Conservation (phyloP, 768 basidiomycete genomes). For the Tulasnella sp. region DNA sequence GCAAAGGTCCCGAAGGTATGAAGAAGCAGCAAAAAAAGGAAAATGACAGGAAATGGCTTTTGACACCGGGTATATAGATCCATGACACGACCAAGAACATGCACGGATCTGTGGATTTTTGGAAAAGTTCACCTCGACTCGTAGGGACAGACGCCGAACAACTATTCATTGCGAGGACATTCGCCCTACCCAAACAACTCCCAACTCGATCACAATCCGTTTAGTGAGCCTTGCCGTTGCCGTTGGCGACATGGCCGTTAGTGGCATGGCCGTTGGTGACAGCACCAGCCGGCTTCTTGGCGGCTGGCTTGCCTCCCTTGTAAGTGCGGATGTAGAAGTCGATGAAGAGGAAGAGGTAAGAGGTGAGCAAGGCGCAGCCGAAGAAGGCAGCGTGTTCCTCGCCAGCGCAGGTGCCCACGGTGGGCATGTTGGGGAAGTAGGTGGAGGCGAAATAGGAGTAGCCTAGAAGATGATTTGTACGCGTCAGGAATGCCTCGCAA, state of each 20-base stretch:
- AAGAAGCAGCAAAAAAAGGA: background rate
- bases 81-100: background rate
- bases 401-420: conserved; percentile 81
- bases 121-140: background rate
- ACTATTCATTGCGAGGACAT: background rate
- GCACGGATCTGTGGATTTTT: background rate
- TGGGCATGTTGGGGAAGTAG: conserved; percentile 63
- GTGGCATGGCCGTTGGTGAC: background rate
- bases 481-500: conserved; percentile 42
- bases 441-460: conserved; percentile 79
- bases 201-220: background rate
- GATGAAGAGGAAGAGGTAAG: conserved; percentile 93
- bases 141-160: background rate
- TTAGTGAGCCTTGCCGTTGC: conserved; percentile 16
- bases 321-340: conserved; percentile 74
- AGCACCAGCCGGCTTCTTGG: conserved; percentile 11
- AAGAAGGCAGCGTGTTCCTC: conserved; percentile 85
- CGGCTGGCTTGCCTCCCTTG: conserved; percentile 27
- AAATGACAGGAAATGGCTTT: background rate
- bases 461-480: conserved; percentile 44
- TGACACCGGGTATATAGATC: conserved; percentile 4
- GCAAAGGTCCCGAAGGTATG: background rate
- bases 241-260: conserved; percentile 31
- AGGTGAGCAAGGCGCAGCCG: conserved; percentile 85
- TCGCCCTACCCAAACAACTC: background rate